Conservation (phyloP, 345 rosid genomes). For the Lenwebbia sp. region DNA sequence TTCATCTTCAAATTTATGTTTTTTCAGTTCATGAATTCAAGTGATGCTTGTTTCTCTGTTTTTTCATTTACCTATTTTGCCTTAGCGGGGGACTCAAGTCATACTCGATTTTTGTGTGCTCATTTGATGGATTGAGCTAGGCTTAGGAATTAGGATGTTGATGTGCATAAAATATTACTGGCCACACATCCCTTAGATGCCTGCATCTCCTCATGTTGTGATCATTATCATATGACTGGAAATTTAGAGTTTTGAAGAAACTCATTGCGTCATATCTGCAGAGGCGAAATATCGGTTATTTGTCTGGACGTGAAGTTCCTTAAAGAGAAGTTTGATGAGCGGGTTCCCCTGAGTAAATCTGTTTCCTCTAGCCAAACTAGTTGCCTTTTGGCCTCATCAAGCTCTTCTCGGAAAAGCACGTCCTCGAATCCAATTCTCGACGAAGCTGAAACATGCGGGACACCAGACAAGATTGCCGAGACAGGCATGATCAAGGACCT, state of each 20-base stretch:
- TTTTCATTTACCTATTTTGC: not conserved
- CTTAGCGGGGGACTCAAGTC: not conserved
- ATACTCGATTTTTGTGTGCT: not conserved
- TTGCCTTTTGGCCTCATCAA: conserved; percentile 68
- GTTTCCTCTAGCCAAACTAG: conserved; percentile 75
- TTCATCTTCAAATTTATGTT: not conserved
- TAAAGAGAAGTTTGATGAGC: conserved; percentile 66
- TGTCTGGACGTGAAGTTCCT: conserved; percentile 73
- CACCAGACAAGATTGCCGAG: conserved; percentile 16
- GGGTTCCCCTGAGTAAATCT: conserved; percentile 65
- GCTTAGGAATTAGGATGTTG: not conserved
- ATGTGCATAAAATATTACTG: not conserved
- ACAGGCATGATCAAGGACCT: conserved; percentile 9
- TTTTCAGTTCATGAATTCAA: not conserved
- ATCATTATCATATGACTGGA: not conserved
- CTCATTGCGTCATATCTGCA: conserved; percentile 13
- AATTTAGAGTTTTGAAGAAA: not conserved
- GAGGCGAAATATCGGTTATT: conserved; percentile 92
- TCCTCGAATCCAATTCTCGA: not conserved
- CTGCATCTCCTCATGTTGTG: not conserved
- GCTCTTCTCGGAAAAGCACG: conserved; percentile 38
- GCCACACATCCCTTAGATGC: not conserved
- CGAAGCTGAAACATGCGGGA: conserved; percentile 1
- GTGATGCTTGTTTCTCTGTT: not conserved
- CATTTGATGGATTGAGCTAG: not conserved